A percentile compares a stretch with the other conserved stretches of the same genome.
Evolutionary conservation across 1,284 basidiomycete genomes (phyloP).

Genomic region (Austroboletus novae-zelandiae): DNA sequence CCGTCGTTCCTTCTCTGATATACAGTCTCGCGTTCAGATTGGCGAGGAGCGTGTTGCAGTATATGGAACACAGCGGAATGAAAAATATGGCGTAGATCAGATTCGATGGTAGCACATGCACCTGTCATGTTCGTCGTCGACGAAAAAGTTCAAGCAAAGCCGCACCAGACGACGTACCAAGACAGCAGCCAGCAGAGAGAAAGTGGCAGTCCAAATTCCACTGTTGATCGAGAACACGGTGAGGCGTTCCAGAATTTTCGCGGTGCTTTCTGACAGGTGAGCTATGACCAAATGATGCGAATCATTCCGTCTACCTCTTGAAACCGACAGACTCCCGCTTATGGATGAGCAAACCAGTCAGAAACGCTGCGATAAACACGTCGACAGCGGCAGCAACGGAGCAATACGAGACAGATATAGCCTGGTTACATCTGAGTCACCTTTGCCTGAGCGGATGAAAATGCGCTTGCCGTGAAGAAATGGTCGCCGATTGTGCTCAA

Average conservation of each 20-base stretch:
- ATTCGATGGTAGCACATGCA: neutral
- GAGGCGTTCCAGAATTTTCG: constrained; percentile 1
- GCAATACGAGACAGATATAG: neutral
- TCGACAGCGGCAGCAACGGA: neutral
- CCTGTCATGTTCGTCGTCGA: neutral
- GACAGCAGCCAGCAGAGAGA: constrained; percentile 1
- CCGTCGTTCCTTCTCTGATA: neutral
- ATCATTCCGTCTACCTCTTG: neutral
- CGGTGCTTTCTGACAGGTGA: constrained; percentile 1
- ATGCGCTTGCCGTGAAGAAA: constrained; percentile 2
- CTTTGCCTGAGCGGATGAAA: neutral
- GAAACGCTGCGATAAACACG: neutral
- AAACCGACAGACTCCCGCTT: neutral
- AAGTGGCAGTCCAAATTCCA: constrained; percentile 7
- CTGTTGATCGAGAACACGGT: constrained; percentile 4
- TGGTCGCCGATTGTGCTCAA: neutral
- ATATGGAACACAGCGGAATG: constrained; percentile 1
- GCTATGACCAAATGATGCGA: neutral
- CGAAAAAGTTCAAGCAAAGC: neutral
- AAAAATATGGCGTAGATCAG: neutral
- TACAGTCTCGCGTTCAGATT: constrained; percentile 8
- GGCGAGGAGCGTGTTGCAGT: constrained; percentile 8
- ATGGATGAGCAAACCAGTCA: neutral
- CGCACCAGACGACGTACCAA: constrained; percentile 1
- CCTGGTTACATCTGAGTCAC: neutral